phyloP scores from a whole-genome alignment of 371 early-diverging fungal species.

The Mortierella sp. region DNA sequence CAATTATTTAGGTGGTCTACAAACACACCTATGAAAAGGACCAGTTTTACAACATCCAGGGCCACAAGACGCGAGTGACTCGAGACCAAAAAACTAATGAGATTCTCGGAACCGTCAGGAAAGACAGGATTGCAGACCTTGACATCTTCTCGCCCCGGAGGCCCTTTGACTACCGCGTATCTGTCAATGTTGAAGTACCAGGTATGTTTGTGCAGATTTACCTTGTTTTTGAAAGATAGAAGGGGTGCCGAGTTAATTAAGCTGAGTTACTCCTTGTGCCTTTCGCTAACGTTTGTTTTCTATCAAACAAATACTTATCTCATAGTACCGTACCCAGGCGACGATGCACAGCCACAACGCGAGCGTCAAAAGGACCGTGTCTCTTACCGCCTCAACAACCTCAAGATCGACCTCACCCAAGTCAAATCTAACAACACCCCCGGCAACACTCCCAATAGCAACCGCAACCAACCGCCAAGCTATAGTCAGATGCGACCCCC shows the following conservation, averaged over 20 bases:
- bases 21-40: constrained; percentile 80
- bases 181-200: constrained; percentile 78
- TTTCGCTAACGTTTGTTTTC: background rate
- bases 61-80: constrained; percentile 72
- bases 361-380: constrained; percentile 83
- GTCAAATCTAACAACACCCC: constrained; percentile 61
- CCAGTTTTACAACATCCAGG: constrained; percentile 62
- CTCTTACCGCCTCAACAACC: constrained; percentile 79
- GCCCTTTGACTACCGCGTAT: constrained; percentile 79
- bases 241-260: background rate
- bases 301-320: background rate
- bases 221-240: background rate
- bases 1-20: constrained; percentile 52
- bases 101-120: constrained; percentile 75
- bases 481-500: constrained; percentile 40
- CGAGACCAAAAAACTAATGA: constrained; percentile 71
- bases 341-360: constrained; percentile 42
- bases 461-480: constrained; percentile 8
- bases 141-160: constrained; percentile 80
- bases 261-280: background rate
- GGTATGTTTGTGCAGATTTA: constrained; percentile 57
- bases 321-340: constrained; percentile 57
- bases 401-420: constrained; percentile 83
- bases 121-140: constrained; percentile 74
- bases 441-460: background rate